Percentiles rank a stretch among this genome's conserved stretches.
Conservation (phyloP, 805 yeast genomes). For the Vanderwaltozyma verrucispora region DNA sequence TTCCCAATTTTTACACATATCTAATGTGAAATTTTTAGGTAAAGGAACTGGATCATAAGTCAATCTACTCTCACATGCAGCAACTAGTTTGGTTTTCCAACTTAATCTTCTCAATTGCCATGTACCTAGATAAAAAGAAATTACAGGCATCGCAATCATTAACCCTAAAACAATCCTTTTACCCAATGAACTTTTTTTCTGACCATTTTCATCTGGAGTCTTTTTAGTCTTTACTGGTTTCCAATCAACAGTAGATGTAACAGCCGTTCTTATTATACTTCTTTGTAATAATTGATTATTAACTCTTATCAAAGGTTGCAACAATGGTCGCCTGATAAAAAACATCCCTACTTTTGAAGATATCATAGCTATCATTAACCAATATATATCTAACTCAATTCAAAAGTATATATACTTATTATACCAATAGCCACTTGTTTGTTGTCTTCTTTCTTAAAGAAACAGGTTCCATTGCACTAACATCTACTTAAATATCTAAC, state of each 20-base stretch:
- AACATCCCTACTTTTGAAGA: neutral
- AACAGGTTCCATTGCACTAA: no score
- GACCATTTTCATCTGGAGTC: constrained; percentile 32
- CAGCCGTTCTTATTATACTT: constrained; percentile 26
- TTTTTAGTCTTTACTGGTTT: constrained; percentile 51
- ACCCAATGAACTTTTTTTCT: constrained; percentile 24
- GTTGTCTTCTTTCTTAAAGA: no score
- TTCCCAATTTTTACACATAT: constrained; percentile 62
- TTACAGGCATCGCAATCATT: constrained; percentile 67
- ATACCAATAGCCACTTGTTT: no score
- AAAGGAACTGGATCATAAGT: constrained; percentile 62
- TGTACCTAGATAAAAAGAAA: constrained; percentile 76
- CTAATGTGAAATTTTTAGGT: constrained; percentile 57
- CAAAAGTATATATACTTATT: neutral
- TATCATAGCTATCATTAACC: neutral
- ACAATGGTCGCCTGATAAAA: neutral
- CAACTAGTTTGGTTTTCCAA: constrained; percentile 82
- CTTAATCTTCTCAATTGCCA: constrained; percentile 84
- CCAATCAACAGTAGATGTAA: constrained; percentile 77
- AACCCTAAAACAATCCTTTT: constrained; percentile 29
- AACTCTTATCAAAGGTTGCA: neutral
- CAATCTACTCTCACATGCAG: constrained; percentile 72
- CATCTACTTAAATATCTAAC: no score
- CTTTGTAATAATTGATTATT: neutral
- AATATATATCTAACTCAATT: neutral